phyloP scores from a whole-genome alignment of 2,329 filamentous ascomycete genomes.

The Sarocladium strictum region DNA sequence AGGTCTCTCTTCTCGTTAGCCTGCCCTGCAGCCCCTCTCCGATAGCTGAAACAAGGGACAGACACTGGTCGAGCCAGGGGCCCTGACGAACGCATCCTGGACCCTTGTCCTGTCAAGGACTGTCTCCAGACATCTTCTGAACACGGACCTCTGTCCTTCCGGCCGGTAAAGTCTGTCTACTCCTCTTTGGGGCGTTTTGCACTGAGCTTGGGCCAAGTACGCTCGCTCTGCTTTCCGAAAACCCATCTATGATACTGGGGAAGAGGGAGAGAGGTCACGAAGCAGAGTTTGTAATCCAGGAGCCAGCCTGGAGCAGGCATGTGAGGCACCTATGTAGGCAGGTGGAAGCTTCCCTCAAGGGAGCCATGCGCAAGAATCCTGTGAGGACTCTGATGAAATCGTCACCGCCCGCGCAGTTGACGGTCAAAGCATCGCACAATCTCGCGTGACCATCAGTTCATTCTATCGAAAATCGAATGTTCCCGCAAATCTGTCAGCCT shows the following conservation, averaged over 20 bases:
- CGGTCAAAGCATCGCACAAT: neutral
- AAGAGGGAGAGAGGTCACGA: no score
- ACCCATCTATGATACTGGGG: no score
- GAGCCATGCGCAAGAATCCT: no score
- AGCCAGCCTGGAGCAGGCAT: neutral
- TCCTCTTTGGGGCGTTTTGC: neutral
- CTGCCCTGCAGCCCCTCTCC: constrained; percentile 1
- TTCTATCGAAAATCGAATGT: neutral
- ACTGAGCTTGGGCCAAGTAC: neutral
- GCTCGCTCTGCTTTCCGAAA: neutral
- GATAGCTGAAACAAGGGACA: constrained; percentile 6
- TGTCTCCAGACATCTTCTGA: neutral
- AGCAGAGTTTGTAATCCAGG: no score
- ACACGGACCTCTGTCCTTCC: constrained; percentile 2
- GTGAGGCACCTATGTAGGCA: neutral
- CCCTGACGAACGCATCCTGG: constrained; percentile 1
- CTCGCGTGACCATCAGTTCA: constrained; percentile 6
- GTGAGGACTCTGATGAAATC: neutral
- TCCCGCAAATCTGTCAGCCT: constrained; percentile 18
- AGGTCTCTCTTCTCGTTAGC: neutral
- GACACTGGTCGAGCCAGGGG: neutral
- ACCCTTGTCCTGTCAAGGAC: neutral
- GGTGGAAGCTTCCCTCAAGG: no score
- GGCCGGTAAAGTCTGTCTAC: neutral
- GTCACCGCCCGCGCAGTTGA: no score